Base-by-base conservation (phyloP, 768 basidiomycete species). In the Auriscalpium microsporum region DNA sequence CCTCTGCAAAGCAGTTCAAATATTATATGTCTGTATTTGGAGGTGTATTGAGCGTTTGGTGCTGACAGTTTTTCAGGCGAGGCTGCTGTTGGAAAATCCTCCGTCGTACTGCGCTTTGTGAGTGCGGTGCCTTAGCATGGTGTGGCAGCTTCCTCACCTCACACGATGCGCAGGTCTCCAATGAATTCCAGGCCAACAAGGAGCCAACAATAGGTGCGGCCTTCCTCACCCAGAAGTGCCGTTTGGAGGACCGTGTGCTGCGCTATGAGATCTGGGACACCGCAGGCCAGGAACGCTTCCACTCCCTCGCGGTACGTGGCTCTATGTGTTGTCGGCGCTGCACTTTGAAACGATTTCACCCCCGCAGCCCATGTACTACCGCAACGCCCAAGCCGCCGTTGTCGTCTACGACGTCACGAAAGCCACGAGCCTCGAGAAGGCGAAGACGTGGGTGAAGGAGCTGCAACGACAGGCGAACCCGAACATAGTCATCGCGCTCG, bases 401-500 rank as follows among this genome's bases (percentile, higher is more conserved):
- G 96, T 99, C 9, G 95, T 98, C 17, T 98, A 97, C 70, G 96
- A 98, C 68, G 85, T 98, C 54, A 98, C 95, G 50, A 96, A 97
- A 72, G 89, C 91, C 46, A 81, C 87, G 55, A 95, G 93, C 65
- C 78, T 99, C 56, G 95, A 98, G 71, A 98, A 98, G 71, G 96
- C 96, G 53, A 97, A 98, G 76, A 93, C 94, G 34, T 99, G 96
- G 96, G 94, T 99, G 56, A 97, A 96, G 75, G 96, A 99, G 72
- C 79, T 99, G 21, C 96, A 99, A 69, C 84, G 96, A 61, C 96
- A 99, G 68, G 96, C 96, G 21, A 96, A 97, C 69, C 94, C 95
- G 37, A 98, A 98, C 69, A 98, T 98, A 67, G 94, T 99, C 68
- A 97, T 99, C 64, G 94, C 95, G 7, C 84, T 99, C 51, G 93